These are phyloP conservation scores for Babesia bovis DNA, from an alignment of 169 alveolate species.

Conservation along the genomic window DNA sequence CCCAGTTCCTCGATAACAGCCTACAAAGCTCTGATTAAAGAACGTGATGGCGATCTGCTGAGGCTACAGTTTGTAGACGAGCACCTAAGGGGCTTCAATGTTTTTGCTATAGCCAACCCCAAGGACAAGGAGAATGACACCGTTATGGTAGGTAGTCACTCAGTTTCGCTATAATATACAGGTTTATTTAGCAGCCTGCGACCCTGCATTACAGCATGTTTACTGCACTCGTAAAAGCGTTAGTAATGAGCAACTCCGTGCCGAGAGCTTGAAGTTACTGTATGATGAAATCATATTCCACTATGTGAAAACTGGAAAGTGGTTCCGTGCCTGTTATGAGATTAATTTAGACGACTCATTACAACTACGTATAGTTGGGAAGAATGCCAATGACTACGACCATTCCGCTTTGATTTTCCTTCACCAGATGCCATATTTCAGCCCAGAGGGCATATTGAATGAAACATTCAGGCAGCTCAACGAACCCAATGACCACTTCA, in stretches of 20 bases:
- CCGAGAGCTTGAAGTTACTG: constrained; percentile 35
- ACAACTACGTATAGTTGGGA: constrained; percentile 42
- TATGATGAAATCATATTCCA: constrained; percentile 39
- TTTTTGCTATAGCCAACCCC: constrained; percentile 31
- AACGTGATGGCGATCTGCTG: constrained; percentile 31
- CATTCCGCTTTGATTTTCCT: constrained; percentile 27
- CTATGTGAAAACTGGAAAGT: constrained; percentile 43
- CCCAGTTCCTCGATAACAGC: constrained; percentile 5
- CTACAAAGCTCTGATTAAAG: constrained; percentile 51
- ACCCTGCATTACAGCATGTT: constrained; percentile 51
- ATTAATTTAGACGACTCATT: constrained; percentile 13
- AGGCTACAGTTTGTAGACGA: constrained; percentile 21
- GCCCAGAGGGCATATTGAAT: constrained; percentile 55
- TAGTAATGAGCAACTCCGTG: constrained; percentile 10
- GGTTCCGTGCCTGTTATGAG: constrained; percentile 59
- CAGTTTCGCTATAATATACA: not conserved
- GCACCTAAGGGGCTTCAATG: constrained; percentile 55
- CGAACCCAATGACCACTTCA: constrained; percentile 37
- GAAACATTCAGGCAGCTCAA: constrained; percentile 36
- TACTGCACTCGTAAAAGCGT: constrained; percentile 30
- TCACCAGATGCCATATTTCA: constrained; percentile 53
- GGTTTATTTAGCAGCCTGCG: constrained; percentile 62
- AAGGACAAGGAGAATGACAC: constrained; percentile 42
- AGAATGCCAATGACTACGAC: not conserved
- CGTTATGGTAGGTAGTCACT: constrained; percentile 30